Evolutionary conservation across 2,329 filamentous ascomycete genomes (phyloP), one percentile per base, ranked within the genome.

Genomic region (Alternaria gansuensis): DNA sequence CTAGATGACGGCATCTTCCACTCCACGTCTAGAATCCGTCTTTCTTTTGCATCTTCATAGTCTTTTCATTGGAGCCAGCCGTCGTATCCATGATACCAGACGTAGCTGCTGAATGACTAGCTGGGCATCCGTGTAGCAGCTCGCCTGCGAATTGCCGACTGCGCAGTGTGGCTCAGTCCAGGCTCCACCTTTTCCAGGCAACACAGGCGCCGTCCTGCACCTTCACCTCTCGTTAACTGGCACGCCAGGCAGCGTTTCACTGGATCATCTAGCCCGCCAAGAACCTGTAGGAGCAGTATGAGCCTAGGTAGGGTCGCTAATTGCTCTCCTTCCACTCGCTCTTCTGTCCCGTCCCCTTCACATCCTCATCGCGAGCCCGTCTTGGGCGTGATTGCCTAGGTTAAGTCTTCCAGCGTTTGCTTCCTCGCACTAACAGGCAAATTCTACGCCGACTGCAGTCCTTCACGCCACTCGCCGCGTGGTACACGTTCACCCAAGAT

Each of bases 141-240:
- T 26, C 33, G 7, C 14, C 34, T 50, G 34, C 33, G 34, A 36
- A 40, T 41, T 44, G 63, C 54, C 50, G 51, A 51, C 48, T 56
- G 44, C 53, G 49, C 40, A 43, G 50, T 34, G 51, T 49, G 51
- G 51, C 51, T 55, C 37, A 54, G 58, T 54, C 61, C 54, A 53
- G 55, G 57, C 64, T 58, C 63, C 53, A 48, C 44, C 37, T 41
- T 55, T 56, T 64, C 58, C 57, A 66, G 66, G 66, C 68, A 68
- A 57, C 64, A 64, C 55, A 60, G 54, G 59, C 40, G 53, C 55
- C 48, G 48, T 58, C 37, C 41, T 57, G 36, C 49, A 59, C 52
- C 53, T 17, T 53, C 52, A 52, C 58, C 46, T 8, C 54, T 44
- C 40, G 48, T 55, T 57, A 39, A 49, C 43, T 40, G 33, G 34